Percentiles rank a stretch among this genome's conserved stretches.
phyloP scores from a whole-genome alignment of 1,139 yeast species.

The Sugiyamaella paludigena region DNA sequence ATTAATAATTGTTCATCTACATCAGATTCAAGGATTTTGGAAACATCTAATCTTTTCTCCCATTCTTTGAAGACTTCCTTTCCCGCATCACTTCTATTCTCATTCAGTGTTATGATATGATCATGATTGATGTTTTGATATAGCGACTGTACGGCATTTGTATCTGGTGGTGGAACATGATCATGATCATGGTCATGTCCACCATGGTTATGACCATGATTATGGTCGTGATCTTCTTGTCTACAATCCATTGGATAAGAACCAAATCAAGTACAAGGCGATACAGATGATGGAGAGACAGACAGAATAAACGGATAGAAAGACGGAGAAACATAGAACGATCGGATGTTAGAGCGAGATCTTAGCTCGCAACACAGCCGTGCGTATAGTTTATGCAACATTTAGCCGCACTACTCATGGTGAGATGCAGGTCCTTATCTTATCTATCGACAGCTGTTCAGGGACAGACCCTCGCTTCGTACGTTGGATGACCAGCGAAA shows the following conservation, averaged over 20 bases:
- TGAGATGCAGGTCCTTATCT: too few species aligned
- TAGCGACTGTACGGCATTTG: conserved; percentile 67
- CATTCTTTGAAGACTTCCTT: conserved; percentile 51
- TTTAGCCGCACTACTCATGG: too few species aligned
- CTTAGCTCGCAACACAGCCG: too few species aligned
- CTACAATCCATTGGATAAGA: conserved; percentile 17
- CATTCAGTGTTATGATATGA: conserved; percentile 64
- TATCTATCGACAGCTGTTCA: too few species aligned
- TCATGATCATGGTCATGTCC: conserved; percentile 34
- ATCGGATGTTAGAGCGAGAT: too few species aligned
- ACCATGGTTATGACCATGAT: conserved; percentile 22
- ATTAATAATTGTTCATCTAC: conserved; percentile 78
- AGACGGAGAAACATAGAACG: too few species aligned
- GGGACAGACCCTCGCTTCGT: too few species aligned
- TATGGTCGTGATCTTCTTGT: conserved; percentile 36
- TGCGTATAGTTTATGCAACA: too few species aligned
- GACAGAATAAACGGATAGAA: background rate
- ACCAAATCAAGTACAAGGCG: background rate
- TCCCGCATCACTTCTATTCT: conserved; percentile 51
- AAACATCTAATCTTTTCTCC: conserved; percentile 43
- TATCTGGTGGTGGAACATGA: conserved; percentile 68
- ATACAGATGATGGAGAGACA: background rate
- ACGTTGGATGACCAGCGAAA: too few species aligned
- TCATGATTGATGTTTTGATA: conserved; percentile 58
- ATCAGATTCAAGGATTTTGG: conserved; percentile 60